These are phyloP conservation scores for Pseudonitzschia multiseries DNA, from an alignment of 108 stramenopile genomes.

Conservation along the genomic window DNA sequence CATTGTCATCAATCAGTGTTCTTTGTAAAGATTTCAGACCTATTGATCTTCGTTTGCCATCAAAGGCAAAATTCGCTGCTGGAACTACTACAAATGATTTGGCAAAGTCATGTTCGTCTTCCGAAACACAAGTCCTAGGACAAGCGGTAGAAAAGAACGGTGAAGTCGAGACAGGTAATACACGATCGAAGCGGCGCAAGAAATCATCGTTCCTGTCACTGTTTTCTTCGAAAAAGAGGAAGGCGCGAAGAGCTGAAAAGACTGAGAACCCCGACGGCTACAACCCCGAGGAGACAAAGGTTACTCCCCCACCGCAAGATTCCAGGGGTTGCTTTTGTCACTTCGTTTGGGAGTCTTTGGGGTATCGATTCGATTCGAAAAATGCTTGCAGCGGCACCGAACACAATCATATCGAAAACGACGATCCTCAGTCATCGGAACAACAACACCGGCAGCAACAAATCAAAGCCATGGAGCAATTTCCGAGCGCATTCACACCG, in stretches of 20 bases:
- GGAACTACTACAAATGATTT: background rate
- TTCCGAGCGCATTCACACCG: slow-evolving; percentile 24
- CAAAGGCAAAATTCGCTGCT: background rate
- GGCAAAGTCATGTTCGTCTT: background rate
- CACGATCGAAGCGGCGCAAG: background rate
- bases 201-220: background rate
- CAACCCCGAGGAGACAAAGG: background rate
- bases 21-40: slow-evolving; percentile 14
- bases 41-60: background rate
- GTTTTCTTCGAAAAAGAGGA: background rate
- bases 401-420: background rate
- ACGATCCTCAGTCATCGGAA: background rate
- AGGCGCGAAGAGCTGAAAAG: background rate
- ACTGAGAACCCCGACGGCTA: background rate
- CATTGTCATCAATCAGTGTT: background rate
- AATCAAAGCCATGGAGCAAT: background rate
- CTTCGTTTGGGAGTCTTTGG: slow-evolving; percentile 10
- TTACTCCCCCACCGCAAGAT: background rate
- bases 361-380: background rate
- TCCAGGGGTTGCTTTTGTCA: slow-evolving; percentile 17
- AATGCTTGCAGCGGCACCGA: background rate
- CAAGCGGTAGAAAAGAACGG: background rate
- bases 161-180: background rate
- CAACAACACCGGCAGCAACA: background rate
- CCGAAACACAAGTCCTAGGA: background rate